Evolutionary conservation across 2,329 filamentous ascomycete genomes (phyloP).

Genomic region (Onygenales sp.): DNA sequence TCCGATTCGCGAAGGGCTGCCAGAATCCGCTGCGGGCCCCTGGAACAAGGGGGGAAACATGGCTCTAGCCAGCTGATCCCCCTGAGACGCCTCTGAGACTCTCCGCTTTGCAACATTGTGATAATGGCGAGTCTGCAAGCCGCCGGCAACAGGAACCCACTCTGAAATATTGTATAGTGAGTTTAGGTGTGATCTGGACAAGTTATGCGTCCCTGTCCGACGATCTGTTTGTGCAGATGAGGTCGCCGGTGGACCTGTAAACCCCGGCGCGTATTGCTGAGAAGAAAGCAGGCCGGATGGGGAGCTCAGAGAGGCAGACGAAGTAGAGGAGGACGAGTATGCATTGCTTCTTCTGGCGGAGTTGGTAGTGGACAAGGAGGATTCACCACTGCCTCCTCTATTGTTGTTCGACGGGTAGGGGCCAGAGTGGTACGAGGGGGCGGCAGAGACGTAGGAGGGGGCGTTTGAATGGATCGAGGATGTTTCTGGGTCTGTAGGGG

Average conservation of each 20-base stretch:
- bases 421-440: slow-evolving; percentile 52
- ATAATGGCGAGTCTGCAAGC: slow-evolving; percentile 51
- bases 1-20: background rate
- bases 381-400: slow-evolving; percentile 5
- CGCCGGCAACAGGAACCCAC: slow-evolving; percentile 48
- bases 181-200: slow-evolving; percentile 21
- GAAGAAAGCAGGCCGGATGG: slow-evolving; percentile 10
- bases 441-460: slow-evolving; percentile 60
- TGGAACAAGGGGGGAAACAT: slow-evolving; percentile 16
- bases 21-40: background rate
- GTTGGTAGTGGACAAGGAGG: slow-evolving; percentile 29
- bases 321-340: background rate
- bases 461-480: slow-evolving; percentile 57
- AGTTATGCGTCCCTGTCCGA: slow-evolving; percentile 9
- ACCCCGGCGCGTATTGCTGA: slow-evolving; percentile 42
- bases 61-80: slow-evolving; percentile 14
- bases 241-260: slow-evolving; percentile 12
- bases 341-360: slow-evolving; percentile 8
- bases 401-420: slow-evolving; percentile 7
- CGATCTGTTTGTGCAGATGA: slow-evolving; percentile 9
- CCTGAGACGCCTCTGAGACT: slow-evolving; percentile 31
- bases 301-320: background rate
- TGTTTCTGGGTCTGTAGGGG: slow-evolving; percentile 49
- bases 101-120: slow-evolving; percentile 55
- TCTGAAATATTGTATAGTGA: slow-evolving; percentile 48